Evolutionary conservation across 1,139 yeast genomes (phyloP).

Genomic region (Suhomyces choctaworum): DNA sequence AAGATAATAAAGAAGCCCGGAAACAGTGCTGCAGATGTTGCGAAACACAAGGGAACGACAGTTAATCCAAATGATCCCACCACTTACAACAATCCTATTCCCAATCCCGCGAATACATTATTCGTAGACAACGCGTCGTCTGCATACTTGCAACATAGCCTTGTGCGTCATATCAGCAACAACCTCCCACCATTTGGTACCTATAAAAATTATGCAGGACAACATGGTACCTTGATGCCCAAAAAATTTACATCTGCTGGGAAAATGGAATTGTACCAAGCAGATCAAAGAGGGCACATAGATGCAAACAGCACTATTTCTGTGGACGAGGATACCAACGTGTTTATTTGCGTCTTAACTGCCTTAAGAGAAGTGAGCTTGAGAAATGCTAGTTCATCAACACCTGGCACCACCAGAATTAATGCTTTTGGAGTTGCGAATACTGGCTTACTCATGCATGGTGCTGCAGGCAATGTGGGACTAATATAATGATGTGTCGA

Average conservation of each 20-base stretch:
- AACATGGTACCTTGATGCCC: conserved; percentile 25
- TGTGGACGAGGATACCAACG: conserved; percentile 34
- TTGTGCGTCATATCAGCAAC: conserved; percentile 26
- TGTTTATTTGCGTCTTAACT: conserved; percentile 31
- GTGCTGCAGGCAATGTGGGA: no score
- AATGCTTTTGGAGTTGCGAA: no score
- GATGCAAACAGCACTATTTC: conserved; percentile 34
- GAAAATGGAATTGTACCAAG: conserved; percentile 39
- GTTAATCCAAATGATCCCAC: conserved; percentile 7
- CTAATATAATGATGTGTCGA: no score
- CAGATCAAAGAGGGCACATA: conserved; percentile 12
- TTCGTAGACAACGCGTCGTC: conserved; percentile 12
- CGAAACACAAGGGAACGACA: neutral
- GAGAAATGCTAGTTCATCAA: conserved; percentile 17
- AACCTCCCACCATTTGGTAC: conserved; percentile 45
- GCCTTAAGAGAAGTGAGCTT: conserved; percentile 37
- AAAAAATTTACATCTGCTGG: conserved; percentile 40
- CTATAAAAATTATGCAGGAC: conserved; percentile 29
- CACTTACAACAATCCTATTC: conserved; percentile 30
- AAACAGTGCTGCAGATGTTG: neutral
- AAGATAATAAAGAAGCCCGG: conserved; percentile 17
- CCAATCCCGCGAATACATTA: conserved; percentile 26
- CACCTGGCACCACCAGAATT: neutral
- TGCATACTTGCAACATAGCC: conserved; percentile 1
- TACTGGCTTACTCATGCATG: no score